These are phyloP conservation scores for Eutrema japonicum DNA, from an alignment of 345 rosid species.

Conservation along the genomic window DNA sequence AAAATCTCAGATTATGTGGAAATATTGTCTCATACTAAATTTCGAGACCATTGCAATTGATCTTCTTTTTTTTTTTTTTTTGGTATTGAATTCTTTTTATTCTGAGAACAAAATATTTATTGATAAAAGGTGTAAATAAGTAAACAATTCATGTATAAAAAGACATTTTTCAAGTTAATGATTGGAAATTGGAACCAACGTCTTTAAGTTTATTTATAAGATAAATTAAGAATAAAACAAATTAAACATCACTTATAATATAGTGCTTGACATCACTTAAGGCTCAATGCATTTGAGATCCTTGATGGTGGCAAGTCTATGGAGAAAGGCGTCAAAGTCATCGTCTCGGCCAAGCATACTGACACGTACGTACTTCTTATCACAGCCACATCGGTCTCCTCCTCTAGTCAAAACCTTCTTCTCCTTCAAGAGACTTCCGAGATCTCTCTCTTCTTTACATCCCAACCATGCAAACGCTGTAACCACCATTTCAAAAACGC, in stretches of 20 bases:
- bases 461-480: conserved; percentile 86
- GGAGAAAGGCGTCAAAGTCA: conserved; percentile 55
- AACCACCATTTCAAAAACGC: background rate
- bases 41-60: background rate
- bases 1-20: too few relatives aligned
- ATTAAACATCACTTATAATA: background rate
- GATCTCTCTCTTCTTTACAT: conserved; percentile 55
- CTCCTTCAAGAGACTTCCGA: conserved; percentile 48
- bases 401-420: conserved; percentile 57
- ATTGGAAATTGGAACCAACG: background rate
- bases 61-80: too few relatives aligned
- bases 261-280: conserved; percentile 4
- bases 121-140: background rate
- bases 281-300: conserved; percentile 28
- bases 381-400: conserved; percentile 60
- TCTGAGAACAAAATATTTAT: too few relatives aligned
- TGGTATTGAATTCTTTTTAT: background rate
- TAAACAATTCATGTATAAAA: too few relatives aligned
- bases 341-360: conserved; percentile 67
- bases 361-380: conserved; percentile 50
- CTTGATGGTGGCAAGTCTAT: conserved; percentile 54
- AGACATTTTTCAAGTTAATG: background rate
- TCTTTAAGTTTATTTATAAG: conserved; percentile 7
- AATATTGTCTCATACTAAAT: background rate
- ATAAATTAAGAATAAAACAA: background rate